Percentiles rank a stretch among this genome's conserved stretches.
Evolutionary conservation across 2,329 filamentous ascomycete genomes (phyloP).

Genomic region (Diaporthe aspalathi): DNA sequence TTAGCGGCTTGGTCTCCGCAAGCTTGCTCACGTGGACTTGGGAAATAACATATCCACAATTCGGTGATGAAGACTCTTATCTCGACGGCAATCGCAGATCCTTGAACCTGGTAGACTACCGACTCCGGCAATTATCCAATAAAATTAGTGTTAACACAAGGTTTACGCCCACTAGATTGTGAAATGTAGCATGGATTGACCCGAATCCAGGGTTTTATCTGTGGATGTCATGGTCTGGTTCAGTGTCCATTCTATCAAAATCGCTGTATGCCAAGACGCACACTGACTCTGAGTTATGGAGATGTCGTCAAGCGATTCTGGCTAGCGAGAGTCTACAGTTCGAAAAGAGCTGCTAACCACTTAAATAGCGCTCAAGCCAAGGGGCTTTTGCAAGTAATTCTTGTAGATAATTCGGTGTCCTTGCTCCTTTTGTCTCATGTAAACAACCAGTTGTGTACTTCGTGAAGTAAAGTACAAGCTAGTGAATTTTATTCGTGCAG

Average conservation of each 20-base stretch:
- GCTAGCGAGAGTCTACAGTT: too few relatives aligned
- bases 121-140: conserved; percentile 9
- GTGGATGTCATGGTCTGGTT: neutral
- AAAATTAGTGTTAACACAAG: neutral
- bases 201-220: neutral
- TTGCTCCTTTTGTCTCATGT: too few relatives aligned
- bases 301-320: too few relatives aligned
- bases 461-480: too few relatives aligned
- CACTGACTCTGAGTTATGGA: neutral
- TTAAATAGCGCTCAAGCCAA: too few relatives aligned
- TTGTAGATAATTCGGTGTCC: too few relatives aligned
- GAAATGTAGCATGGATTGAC: neutral
- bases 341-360: too few relatives aligned
- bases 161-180: neutral
- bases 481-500: too few relatives aligned
- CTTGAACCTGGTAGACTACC: conserved; percentile 9
- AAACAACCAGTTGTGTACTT: too few relatives aligned
- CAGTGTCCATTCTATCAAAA: neutral
- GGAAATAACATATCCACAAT: conserved; percentile 23
- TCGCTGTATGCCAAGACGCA: neutral
- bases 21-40: conserved; percentile 7
- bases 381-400: too few relatives aligned
- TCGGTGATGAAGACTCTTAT: conserved; percentile 7
- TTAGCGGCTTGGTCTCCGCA: conserved; percentile 24
- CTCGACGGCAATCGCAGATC: neutral